Conservation (phyloP, 1,284 basidiomycete genomes). For the Afroboletus lepidellus region DNA sequence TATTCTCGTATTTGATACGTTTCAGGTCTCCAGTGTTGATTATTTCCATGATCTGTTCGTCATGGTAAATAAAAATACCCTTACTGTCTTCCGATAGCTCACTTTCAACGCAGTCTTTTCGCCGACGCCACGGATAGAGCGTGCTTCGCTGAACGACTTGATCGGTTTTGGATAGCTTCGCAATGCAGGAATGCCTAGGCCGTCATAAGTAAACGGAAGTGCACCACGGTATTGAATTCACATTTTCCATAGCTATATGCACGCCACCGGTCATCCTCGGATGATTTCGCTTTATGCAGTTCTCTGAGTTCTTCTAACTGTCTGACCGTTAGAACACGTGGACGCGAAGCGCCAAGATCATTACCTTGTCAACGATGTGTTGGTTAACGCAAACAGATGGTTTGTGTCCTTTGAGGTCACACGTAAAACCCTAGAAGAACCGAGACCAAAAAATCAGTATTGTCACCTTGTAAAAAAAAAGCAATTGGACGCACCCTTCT, state of each 20-base stretch:
- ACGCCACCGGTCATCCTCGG: constrained; percentile 61
- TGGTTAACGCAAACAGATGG: constrained; percentile 51
- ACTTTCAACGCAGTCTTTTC: constrained; percentile 77
- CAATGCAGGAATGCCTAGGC: constrained; percentile 54
- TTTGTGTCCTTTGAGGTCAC: constrained; percentile 48
- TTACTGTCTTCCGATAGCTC: constrained; percentile 1
- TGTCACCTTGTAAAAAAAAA: neutral
- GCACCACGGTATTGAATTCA: constrained; percentile 24
- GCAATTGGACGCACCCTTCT: constrained; percentile 15
- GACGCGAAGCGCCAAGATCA: neutral
- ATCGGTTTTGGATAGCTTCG: constrained; percentile 61
- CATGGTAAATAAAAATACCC: neutral
- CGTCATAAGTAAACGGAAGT: constrained; percentile 8
- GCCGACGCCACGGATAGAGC: constrained; percentile 64
- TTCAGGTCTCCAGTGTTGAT: constrained; percentile 63
- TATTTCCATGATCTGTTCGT: constrained; percentile 71
- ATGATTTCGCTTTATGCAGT: constrained; percentile 56
- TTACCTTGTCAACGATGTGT: constrained; percentile 66
- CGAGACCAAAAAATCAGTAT: neutral
- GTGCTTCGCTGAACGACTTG: constrained; percentile 60
- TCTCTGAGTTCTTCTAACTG: constrained; percentile 63
- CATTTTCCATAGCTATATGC: constrained; percentile 62
- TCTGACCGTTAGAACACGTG: constrained; percentile 3
- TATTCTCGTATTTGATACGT: constrained; percentile 61
- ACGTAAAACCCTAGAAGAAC: constrained; percentile 51